These are phyloP conservation scores for Cutaneotrichosporon arboriforme DNA, from an alignment of 1,284 basidiomycete species.

Conservation along the genomic window DNA sequence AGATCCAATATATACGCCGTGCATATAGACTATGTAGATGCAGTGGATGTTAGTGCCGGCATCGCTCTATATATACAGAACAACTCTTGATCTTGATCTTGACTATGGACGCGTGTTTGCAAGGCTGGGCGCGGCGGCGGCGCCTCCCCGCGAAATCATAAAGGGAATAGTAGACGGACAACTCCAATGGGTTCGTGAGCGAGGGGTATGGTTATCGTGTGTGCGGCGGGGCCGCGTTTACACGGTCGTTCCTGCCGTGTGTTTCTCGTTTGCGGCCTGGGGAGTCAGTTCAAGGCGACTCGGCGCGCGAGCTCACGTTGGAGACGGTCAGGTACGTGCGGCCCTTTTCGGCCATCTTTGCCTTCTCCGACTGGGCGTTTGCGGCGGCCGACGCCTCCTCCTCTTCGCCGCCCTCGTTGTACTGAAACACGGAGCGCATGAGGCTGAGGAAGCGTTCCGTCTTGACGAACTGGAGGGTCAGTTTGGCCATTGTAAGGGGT, in stretches of 20 bases:
- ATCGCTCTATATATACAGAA: too few species aligned
- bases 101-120: too few species aligned
- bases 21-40: too few species aligned
- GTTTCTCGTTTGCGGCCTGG: slow-evolving; percentile 8
- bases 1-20: too few species aligned
- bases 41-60: too few species aligned
- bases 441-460: slow-evolving; percentile 24
- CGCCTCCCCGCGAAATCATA: too few species aligned
- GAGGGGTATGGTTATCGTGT: background rate
- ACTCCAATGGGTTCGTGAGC: too few species aligned
- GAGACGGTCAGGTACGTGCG: slow-evolving; percentile 48
- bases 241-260: background rate
- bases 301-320: slow-evolving; percentile 19
- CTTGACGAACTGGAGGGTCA: slow-evolving; percentile 22
- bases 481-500: slow-evolving; percentile 20
- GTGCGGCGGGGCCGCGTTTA: too few species aligned
- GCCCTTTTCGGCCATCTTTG: slow-evolving; percentile 13
- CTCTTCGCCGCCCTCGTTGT: slow-evolving; percentile 23
- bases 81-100: too few species aligned
- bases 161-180: too few species aligned
- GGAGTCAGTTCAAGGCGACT: background rate
- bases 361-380: slow-evolving; percentile 16
- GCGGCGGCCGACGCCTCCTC: background rate
- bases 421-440: slow-evolving; percentile 32
- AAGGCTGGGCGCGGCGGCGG: too few species aligned